Conservation (phyloP, 768 basidiomycete species). For the Collybiopsis luxurians region DNA sequence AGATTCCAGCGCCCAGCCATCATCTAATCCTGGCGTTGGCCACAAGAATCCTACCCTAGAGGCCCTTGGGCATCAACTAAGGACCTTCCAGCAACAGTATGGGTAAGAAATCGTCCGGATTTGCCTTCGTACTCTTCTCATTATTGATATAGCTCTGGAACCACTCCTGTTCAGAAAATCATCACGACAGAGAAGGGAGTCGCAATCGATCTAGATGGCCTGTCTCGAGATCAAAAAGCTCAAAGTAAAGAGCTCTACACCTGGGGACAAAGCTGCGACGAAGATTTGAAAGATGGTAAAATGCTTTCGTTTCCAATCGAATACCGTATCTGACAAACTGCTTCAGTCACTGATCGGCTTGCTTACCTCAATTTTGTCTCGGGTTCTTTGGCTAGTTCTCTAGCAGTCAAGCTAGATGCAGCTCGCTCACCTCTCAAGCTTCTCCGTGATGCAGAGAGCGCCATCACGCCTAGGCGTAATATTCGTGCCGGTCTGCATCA, state of each 20-base stretch:
- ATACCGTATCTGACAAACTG: not conserved
- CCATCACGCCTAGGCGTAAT: constrained; percentile 59
- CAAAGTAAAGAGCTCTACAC: constrained; percentile 84
- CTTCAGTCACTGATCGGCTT: constrained; percentile 71
- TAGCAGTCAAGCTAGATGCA: constrained; percentile 60
- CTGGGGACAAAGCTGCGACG: constrained; percentile 73
- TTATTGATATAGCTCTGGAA: constrained; percentile 23
- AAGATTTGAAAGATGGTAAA: constrained; percentile 77
- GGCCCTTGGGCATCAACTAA: constrained; percentile 67
- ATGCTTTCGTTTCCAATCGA: not conserved
- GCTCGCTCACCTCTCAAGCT: constrained; percentile 69
- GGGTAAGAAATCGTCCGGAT: constrained; percentile 19
- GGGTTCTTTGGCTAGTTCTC: constrained; percentile 59
- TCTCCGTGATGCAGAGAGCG: constrained; percentile 67
- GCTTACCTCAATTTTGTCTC: constrained; percentile 80
- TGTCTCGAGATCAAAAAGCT: constrained; percentile 62
- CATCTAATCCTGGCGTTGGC: constrained; percentile 40
- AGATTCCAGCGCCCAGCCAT: constrained; percentile 34
- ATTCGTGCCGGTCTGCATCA: constrained; percentile 52
- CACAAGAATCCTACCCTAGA: constrained; percentile 57
- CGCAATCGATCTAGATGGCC: constrained; percentile 67
- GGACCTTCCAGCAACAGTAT: constrained; percentile 74
- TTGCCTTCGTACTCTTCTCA: constrained; percentile 10
- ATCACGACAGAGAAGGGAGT: constrained; percentile 79
- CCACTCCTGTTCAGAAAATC: constrained; percentile 71